phyloP scores from a whole-genome alignment of 2,329 filamentous ascomycete genomes.

The Cordyceps cicadae region DNA sequence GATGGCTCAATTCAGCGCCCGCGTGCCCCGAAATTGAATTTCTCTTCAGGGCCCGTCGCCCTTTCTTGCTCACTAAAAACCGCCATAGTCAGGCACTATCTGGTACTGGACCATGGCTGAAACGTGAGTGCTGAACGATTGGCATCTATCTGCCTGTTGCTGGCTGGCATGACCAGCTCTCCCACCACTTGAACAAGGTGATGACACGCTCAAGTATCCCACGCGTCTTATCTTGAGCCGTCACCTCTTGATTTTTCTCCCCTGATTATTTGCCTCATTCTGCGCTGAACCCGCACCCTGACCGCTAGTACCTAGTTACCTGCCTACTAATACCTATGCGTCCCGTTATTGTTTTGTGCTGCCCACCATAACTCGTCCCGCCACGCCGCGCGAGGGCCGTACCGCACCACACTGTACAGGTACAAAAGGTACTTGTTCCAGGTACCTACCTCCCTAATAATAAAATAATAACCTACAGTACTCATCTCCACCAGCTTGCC shows the following conservation, averaged over 20 bases:
- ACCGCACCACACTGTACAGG: not conserved
- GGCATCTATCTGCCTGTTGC: not conserved
- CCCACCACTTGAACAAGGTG: not conserved
- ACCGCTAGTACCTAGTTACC: not conserved
- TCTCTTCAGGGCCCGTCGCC: not conserved
- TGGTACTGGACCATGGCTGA: not conserved
- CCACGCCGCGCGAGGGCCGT: not conserved
- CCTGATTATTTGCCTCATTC: not conserved
- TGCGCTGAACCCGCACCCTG: not conserved
- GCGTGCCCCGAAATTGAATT: not conserved
- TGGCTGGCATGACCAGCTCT: not conserved
- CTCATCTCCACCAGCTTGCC: slow-evolving; percentile 5
- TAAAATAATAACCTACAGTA: not conserved
- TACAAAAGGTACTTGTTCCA: not conserved
- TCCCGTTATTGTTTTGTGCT: too few relatives aligned
- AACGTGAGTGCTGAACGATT: not conserved
- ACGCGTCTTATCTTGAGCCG: not conserved
- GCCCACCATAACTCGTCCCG: not conserved
- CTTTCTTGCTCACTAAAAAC: not conserved
- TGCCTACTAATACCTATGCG: not conserved
- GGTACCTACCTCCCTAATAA: too few relatives aligned
- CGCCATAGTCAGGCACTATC: not conserved
- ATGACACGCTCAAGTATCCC: not conserved
- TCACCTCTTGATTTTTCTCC: not conserved
- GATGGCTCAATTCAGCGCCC: not conserved